Base-by-base conservation (phyloP, 768 basidiomycete genomes). In the Mycena haematopus region DNA sequence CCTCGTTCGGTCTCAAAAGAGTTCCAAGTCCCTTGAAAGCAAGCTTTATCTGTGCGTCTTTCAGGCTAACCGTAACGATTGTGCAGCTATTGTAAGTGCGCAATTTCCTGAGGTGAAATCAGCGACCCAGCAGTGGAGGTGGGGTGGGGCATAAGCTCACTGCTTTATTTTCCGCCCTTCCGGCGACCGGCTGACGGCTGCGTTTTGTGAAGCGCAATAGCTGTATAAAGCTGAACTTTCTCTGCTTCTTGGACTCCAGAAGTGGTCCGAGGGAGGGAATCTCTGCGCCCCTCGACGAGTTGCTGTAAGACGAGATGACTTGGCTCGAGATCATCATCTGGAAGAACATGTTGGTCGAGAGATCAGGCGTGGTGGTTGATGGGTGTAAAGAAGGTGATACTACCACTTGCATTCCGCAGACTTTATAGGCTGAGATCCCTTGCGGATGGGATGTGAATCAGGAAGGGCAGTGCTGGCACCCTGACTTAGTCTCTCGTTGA, bases 241-340 rank as follows among this genome's bases (percentile, higher is more conserved):
- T 51, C 50, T 51, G 50, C n/a, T 33, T 35, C n/a, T 50, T 50
- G 6, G 50, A 21, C 17, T 19, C 21, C 21, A 35, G 50, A 10
- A 14, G 50, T 31, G 31, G 14, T n/a, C 33, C 19, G 21, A 19
- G n/a, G 6, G 50, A 51, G 10, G 50, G 14, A 35, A 33, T 29
- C n/a, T 51, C 50, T 21, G n/a, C 31, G 10, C 29, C 11, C n/a
- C 31, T 51, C 31, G 21, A 22, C 13, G 31, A 35, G 3, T 51
- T 33, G 50, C n/a, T 10, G 27, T 6, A 10, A 13, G 50, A 6
- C 13, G 29, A 31, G 2, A 31, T 21, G 13, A 51, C 50, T 19
- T 51, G 50, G 50, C 19, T 51, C n/a, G 50, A 51, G 50, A 35
- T 35, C 50, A 51, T 51, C 27, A 51, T 35, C 35, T 51, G 50